Base-by-base conservation (phyloP, 2,329 filamentous ascomycete species). In the Leptographium radiaticola region DNA sequence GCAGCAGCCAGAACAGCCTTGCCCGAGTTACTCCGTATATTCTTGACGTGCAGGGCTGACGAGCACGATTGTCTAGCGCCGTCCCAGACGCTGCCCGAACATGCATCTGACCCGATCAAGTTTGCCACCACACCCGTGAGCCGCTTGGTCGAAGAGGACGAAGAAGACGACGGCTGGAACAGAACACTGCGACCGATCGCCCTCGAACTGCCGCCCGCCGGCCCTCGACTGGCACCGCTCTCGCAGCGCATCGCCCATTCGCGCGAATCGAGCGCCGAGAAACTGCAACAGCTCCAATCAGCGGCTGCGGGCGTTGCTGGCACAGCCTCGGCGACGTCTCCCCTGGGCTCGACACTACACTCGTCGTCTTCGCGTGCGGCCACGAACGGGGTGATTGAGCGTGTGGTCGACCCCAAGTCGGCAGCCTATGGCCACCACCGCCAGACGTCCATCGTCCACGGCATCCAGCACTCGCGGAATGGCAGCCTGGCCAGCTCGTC, bases 381-480 rank as follows among this genome's bases (percentile, higher is more conserved):
- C 43, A 61, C 73, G 31, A 70, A 66, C 54, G 67, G 67, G 36
- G 66, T 74, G 51, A 67, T 75, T 56, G 77, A 80, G 61, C 73
- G 77, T 59, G 64, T 72, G n/a, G 68, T 75, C 56, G 80, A 83
- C 60, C 73, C 71, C 49, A 83, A 81, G 64, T 68, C 69, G 45
- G 70, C 70, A 38, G 64, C 73, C 30, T 83, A 97, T 74, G 88
- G 87, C 56, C 90, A 98, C 68, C 89, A 97, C 70, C 84, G 93
- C 53, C 89, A 98, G 71, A 95, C 91, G 0, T 97, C 91, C 49
- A 96, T 97, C 62, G 90, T 97, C 55, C 88, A 97, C 80, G 91
- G 93, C 63, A 84, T 95, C 61, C 90, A 95, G 67, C 93, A 98
- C 79, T 80, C 80, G 62, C 77, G 91, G 70, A 95, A 94, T 77